Conservation (phyloP, 1,139 yeast genomes). For the Williopsis jadinii region DNA sequence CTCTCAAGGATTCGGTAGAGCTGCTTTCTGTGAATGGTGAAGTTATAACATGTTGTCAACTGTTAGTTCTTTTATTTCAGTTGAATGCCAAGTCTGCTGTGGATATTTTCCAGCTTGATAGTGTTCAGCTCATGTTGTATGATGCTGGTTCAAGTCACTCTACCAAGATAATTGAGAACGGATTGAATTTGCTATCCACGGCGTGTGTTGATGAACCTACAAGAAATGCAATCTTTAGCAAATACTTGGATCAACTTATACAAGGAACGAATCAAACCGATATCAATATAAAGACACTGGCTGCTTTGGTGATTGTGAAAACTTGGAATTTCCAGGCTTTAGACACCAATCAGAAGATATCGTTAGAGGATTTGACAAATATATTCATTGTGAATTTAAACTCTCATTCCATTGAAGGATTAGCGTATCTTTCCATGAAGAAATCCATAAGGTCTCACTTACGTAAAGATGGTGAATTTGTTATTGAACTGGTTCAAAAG, state of each 20-base stretch:
- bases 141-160: constrained; percentile 2
- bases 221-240: constrained; percentile 29
- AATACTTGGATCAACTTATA: constrained; percentile 28
- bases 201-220: constrained; percentile 34
- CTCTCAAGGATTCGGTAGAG: constrained; percentile 17
- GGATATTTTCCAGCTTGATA: constrained; percentile 9
- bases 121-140: constrained; percentile 10
- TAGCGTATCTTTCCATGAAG: constrained; percentile 37
- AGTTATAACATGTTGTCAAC: constrained; percentile 9
- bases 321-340: constrained; percentile 34
- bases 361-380: constrained; percentile 23
- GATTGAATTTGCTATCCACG: constrained; percentile 12
- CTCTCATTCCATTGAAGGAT: constrained; percentile 30
- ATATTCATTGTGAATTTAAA: constrained; percentile 17
- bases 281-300: constrained; percentile 24
- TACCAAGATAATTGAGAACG: constrained; percentile 9
- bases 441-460: constrained; percentile 26
- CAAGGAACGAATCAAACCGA: constrained; percentile 19
- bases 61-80: constrained; percentile 13
- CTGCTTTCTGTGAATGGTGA: constrained; percentile 11
- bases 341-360: constrained; percentile 20
- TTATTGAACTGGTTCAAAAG: constrained; percentile 21
- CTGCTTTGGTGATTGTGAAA: constrained; percentile 34
- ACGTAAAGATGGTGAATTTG: constrained; percentile 28
- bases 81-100: constrained; percentile 6